Base-by-base conservation (phyloP, 2,329 filamentous ascomycete genomes). In the Whalleya microplaca region DNA sequence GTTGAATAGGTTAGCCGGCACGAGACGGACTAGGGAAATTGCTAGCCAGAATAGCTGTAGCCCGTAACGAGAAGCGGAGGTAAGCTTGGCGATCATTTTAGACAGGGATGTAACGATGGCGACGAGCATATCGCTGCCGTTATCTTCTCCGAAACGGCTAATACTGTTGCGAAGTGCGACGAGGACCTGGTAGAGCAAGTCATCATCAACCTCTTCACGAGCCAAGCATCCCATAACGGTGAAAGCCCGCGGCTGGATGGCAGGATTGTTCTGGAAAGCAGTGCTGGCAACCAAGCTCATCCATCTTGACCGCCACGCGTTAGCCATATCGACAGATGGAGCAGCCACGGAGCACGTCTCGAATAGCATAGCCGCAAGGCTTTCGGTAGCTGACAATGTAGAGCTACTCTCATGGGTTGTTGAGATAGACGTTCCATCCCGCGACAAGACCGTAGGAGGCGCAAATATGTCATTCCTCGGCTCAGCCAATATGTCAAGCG, bases 241-340 rank as follows among this genome's bases (percentile, higher is more conserved):
- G 64, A 90, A 90, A 1, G 87, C 87, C 19, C 85, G 78, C 5
- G 87, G 86, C 62, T 90, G 87, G 53, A 90, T 87, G 2, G 87
- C 86, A 8, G 86, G 87, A 66, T 90, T 90, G 67, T 86, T 89
- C 67, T 90, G 87, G 68, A 90, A 90, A 0, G 87, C 87, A 9
- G 86, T 90, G 67, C 87, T 90, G 16, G 87, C 86, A 41, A 90
- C 86, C 20, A 90, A 75, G 64, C 86, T 88, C 87, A 90, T 89
- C 87, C 87, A 90, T 19, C 87, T 81, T 19, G 87, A 86, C 21
- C 87, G 82, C 87, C 87, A 90, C 16, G 84, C 81, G 65, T 90
- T 90, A 20, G 85, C 82, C 65, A 87, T 77, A 63, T 89, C 85
- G 8, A 84, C 73, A 0, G 85, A 85, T 10, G 86, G 84, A 12